Conservation (phyloP, 2,329 filamentous ascomycete species). For the Teratosphaeria nubilosa region DNA sequence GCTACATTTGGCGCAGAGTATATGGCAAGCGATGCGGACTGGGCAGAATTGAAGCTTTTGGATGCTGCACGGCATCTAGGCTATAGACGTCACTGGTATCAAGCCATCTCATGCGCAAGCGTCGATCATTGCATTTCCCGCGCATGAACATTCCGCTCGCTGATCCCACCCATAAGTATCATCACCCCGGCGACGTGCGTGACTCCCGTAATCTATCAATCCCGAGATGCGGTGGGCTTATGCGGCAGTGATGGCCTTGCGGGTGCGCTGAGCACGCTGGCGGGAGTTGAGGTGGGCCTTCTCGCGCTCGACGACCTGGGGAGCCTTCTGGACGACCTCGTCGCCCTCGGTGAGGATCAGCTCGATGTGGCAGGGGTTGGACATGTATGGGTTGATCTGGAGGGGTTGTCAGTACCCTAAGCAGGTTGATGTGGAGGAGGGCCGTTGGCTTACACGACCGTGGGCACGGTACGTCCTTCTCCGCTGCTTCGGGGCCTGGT, state of each 20-base stretch:
- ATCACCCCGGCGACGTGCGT: not conserved
- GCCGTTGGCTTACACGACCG: conserved; percentile 51
- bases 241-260: conserved; percentile 43
- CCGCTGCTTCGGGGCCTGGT: conserved; percentile 99
- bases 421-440: not conserved
- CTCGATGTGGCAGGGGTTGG: conserved; percentile 99
- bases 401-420: not conserved
- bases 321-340: conserved; percentile 88
- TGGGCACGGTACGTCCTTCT: conserved; percentile 99
- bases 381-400: conserved; percentile 99
- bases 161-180: not conserved
- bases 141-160: not conserved
- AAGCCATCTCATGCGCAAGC: not conserved
- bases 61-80: not conserved
- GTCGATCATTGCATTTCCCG: not conserved
- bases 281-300: conserved; percentile 64
- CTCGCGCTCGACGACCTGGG: conserved; percentile 52
- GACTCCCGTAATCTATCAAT: not conserved
- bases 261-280: conserved; percentile 68
- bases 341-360: conserved; percentile 97
- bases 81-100: conserved; percentile 2
- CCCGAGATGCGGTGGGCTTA: not conserved
- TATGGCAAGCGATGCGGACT: not conserved
- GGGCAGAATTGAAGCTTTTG: not conserved
- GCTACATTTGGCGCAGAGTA: not conserved